Evolutionary conservation across 306 rosid genomes (phyloP).

Genomic region (Trichosanthes cucumerina): DNA sequence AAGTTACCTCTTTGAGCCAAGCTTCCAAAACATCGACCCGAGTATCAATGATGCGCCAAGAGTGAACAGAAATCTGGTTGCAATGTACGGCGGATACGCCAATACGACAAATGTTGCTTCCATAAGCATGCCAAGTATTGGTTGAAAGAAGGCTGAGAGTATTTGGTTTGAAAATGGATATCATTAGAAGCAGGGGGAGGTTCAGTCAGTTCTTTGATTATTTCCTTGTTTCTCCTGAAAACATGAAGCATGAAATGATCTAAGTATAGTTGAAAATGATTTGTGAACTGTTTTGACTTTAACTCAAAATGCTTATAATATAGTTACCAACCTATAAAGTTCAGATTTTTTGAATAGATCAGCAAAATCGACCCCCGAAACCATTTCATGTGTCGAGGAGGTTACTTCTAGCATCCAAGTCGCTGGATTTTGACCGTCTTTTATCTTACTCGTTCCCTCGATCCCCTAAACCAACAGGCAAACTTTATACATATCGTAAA

Average conservation of each 20-base stretch:
- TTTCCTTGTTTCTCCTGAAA: conserved; percentile 51
- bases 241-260: conserved; percentile 16
- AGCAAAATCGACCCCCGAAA: conserved; percentile 25
- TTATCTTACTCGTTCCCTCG: conserved; percentile 21
- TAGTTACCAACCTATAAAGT: conserved; percentile 24
- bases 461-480: conserved; percentile 17
- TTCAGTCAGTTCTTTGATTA: conserved; percentile 36
- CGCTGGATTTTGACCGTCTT: conserved; percentile 33
- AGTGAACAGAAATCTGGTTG: conserved; percentile 38
- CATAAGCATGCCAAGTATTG: conserved; percentile 55
- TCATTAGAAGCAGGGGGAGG: conserved; percentile 47
- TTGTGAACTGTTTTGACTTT: background rate
- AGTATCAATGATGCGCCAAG: conserved; percentile 30
- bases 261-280: background rate
- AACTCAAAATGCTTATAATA: background rate
- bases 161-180: conserved; percentile 34
- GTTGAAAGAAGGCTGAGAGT: conserved; percentile 32
- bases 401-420: conserved; percentile 46
- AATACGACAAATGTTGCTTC: conserved; percentile 59
- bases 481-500: background rate
- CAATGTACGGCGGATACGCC: conserved; percentile 54
- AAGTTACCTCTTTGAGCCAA: conserved; percentile 47
- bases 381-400: conserved; percentile 22
- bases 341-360: conserved; percentile 21
- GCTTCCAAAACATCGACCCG: conserved; percentile 51